phyloP scores from a whole-genome alignment of 1,139 yeast genomes.

The Wickerhamiella pararugosa region DNA sequence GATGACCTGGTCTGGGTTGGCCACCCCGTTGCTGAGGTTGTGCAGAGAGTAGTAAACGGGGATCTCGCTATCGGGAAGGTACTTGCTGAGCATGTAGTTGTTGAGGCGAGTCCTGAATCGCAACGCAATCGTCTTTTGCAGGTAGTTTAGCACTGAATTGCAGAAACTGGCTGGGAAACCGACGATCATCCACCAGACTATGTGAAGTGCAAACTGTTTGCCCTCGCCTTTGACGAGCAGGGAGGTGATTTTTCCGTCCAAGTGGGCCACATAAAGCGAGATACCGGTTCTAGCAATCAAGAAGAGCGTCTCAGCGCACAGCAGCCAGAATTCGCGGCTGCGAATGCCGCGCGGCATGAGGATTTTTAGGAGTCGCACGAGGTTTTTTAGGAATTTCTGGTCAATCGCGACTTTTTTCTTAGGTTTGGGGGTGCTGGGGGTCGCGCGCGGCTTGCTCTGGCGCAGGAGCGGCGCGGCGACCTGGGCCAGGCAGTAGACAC shows the following conservation, averaged over 20 bases:
- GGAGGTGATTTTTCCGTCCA: constrained; percentile 79
- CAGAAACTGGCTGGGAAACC: constrained; percentile 81
- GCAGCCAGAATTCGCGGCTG: constrained; percentile 27
- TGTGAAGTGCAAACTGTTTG: constrained; percentile 43
- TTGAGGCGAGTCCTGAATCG: constrained; percentile 55
- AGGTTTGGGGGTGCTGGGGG: neutral
- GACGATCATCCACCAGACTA: constrained; percentile 66
- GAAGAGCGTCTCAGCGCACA: constrained; percentile 44
- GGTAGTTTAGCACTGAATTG: constrained; percentile 57
- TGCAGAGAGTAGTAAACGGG: constrained; percentile 40
- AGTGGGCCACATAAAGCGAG: constrained; percentile 68
- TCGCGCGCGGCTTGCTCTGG: neutral
- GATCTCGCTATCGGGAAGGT: constrained; percentile 38
- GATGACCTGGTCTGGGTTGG: constrained; percentile 71
- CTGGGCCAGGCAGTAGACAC: constrained; percentile 13
- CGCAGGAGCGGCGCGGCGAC: constrained; percentile 1
- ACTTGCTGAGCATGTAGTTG: constrained; percentile 44
- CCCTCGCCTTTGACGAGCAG: constrained; percentile 63
- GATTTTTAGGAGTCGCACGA: constrained; percentile 22
- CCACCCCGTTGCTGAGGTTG: constrained; percentile 44
- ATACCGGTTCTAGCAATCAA: constrained; percentile 56
- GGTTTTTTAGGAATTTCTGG: constrained; percentile 19
- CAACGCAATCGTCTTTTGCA: constrained; percentile 54
- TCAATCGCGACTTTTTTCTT: constrained; percentile 23
- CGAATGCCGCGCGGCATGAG: constrained; percentile 25